Evolutionary conservation across 106 monocot genomes (phyloP).

Genomic region (Dendrobium nobile): DNA sequence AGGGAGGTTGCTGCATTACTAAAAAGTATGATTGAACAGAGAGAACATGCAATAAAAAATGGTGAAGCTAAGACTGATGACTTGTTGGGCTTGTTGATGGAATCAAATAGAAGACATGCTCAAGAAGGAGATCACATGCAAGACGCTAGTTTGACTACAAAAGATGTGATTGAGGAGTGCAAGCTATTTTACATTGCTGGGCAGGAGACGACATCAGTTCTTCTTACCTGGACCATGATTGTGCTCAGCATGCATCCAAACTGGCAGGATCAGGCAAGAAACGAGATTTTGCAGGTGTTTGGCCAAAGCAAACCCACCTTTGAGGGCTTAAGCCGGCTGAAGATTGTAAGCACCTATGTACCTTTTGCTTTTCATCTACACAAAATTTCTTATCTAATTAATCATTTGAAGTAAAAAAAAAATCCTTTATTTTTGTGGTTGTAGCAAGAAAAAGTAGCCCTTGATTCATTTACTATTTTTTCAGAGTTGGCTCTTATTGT

Average conservation of each 20-base stretch:
- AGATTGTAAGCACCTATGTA: constrained; percentile 8
- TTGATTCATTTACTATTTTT: too few species aligned
- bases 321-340: not conserved
- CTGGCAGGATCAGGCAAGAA: constrained; percentile 21
- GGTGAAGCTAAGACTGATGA: not conserved
- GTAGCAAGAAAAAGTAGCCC: too few species aligned
- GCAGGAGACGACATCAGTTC: constrained; percentile 36
- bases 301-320: too few species aligned
- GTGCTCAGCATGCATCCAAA: constrained; percentile 24
- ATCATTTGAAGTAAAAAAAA: too few species aligned
- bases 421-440: too few species aligned
- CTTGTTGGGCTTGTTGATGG: constrained; percentile 10
- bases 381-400: too few species aligned
- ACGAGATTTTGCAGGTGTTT: too few species aligned
- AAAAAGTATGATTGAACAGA: not conserved
- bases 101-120: constrained; percentile 15
- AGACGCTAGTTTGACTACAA: constrained; percentile 6
- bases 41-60: constrained; percentile 1
- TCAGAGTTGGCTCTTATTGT: too few species aligned
- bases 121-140: not conserved
- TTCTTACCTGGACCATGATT: constrained; percentile 39
- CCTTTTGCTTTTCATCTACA: too few species aligned
- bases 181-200: constrained; percentile 8
- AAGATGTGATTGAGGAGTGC: constrained; percentile 43
- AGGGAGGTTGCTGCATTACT: constrained; percentile 1